Percentiles rank a stretch among this genome's conserved stretches.
Conservation (phyloP, 2,329 filamentous ascomycete genomes). For the Neodidymelliopsis sp. region DNA sequence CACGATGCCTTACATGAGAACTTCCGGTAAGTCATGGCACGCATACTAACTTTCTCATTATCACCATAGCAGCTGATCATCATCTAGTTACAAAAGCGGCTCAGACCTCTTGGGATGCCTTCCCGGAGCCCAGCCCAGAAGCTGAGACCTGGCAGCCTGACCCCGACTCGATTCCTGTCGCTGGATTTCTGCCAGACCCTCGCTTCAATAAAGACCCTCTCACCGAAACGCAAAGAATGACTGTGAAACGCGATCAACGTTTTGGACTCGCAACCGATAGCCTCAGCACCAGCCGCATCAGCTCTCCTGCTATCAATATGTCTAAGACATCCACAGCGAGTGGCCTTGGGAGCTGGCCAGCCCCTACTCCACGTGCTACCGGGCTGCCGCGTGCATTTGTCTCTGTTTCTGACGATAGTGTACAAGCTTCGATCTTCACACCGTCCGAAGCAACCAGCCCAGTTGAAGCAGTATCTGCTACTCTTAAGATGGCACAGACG, state of each 20-base stretch:
- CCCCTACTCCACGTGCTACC: neutral
- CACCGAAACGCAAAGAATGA: neutral
- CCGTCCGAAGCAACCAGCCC: neutral
- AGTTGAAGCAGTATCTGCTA: neutral
- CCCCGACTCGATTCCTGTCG: slow-evolving; percentile 8
- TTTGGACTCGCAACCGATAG: neutral
- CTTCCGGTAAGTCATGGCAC: neutral
- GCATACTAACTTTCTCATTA: too few relatives aligned
- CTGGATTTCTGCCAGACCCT: slow-evolving; percentile 3
- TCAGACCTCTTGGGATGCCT: slow-evolving; percentile 10
- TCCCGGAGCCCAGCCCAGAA: slow-evolving; percentile 19
- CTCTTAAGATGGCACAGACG: neutral
- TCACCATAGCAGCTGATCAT: neutral
- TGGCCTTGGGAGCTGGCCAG: neutral
- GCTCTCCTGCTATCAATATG: neutral
- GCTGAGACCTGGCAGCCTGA: slow-evolving; percentile 20
- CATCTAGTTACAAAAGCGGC: neutral
- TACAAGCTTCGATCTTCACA: neutral
- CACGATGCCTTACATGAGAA: slow-evolving; percentile 1
- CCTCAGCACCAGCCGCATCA: neutral
- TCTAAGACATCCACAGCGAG: neutral
- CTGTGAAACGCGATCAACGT: neutral
- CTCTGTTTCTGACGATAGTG: neutral
- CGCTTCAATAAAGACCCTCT: slow-evolving; percentile 14
- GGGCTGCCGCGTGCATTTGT: neutral